Conservation (phyloP, 306 rosid genomes). For the Ochetophila trinervis region DNA sequence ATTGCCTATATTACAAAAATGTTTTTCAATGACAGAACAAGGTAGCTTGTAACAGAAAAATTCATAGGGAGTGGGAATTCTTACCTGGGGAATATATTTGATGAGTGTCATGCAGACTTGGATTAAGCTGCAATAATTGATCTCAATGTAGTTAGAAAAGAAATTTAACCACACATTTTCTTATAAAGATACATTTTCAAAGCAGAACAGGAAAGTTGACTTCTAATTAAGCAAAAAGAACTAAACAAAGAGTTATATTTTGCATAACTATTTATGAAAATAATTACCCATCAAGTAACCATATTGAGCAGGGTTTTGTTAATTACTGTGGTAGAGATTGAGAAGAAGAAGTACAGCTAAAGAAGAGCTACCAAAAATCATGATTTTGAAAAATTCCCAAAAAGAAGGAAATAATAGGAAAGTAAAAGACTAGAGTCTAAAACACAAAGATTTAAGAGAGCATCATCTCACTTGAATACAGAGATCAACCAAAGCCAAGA, state of each 20-base stretch:
- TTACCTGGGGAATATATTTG: conserved; percentile 93
- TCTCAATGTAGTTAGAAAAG: conserved; percentile 27
- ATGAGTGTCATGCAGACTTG: conserved; percentile 81
- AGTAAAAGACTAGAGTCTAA: neutral
- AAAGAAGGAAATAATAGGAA: neutral
- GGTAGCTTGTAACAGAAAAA: neutral
- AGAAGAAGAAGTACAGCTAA: neutral
- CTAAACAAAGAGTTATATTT: neutral
- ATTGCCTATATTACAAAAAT: conserved; percentile 44
- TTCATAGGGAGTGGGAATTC: conserved; percentile 1
- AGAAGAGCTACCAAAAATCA: neutral
- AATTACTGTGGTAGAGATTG: no score
- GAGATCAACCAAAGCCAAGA: conserved; percentile 90
- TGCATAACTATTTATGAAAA: no score
- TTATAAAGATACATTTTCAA: neutral
- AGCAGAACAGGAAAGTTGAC: neutral
- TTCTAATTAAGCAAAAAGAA: neutral
- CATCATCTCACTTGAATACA: conserved; percentile 60
- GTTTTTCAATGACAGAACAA: neutral
- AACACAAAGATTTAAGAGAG: neutral
- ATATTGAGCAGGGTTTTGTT: no score
- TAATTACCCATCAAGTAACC: no score
- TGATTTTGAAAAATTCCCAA: neutral
- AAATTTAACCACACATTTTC: conserved; percentile 5
- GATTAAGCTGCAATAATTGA: conserved; percentile 58